Evolutionary conservation across 1,139 yeast genomes (phyloP).

Genomic region (Geotrichum phurueaensis): DNA sequence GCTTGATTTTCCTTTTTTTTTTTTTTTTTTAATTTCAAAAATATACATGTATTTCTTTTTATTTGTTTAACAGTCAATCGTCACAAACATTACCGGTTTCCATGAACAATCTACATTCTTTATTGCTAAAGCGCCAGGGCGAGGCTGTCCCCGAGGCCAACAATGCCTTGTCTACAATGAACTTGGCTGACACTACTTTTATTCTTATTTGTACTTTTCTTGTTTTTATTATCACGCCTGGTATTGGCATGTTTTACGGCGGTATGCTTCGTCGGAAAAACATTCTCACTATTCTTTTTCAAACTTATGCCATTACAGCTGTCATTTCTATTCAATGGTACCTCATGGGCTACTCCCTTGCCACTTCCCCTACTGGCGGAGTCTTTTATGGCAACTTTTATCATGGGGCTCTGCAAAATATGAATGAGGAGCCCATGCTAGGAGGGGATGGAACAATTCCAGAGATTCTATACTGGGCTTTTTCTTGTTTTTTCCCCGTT

Average conservation of each 20-base stretch:
- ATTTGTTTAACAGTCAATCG: neutral
- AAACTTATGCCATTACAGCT: conserved; percentile 64
- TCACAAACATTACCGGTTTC: neutral
- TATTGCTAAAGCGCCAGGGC: neutral
- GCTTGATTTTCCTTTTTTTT: too few relatives aligned
- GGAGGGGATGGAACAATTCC: conserved; percentile 59
- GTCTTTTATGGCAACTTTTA: conserved; percentile 80
- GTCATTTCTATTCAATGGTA: conserved; percentile 84
- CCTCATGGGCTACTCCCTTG: conserved; percentile 94
- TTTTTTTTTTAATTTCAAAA: too few relatives aligned
- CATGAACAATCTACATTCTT: neutral
- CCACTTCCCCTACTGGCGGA: conserved; percentile 68
- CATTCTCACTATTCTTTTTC: conserved; percentile 79
- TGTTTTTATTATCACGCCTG: conserved; percentile 66
- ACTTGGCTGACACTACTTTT: conserved; percentile 6
- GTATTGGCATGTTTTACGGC: conserved; percentile 73
- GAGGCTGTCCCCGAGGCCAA: neutral
- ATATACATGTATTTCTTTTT: neutral
- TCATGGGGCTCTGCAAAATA: conserved; percentile 71
- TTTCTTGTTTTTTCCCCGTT: conserved; percentile 85
- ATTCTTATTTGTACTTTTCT: conserved; percentile 47
- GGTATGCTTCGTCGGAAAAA: conserved; percentile 81
- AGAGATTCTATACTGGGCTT: conserved; percentile 73
- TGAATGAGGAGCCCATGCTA: conserved; percentile 43
- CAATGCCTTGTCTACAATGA: conserved; percentile 6